A percentile compares a stretch with the other conserved stretches of the same genome.
These are phyloP conservation scores for Solanum hybrid DNA, from an alignment of 305 asterid species.

Conservation along the genomic window DNA sequence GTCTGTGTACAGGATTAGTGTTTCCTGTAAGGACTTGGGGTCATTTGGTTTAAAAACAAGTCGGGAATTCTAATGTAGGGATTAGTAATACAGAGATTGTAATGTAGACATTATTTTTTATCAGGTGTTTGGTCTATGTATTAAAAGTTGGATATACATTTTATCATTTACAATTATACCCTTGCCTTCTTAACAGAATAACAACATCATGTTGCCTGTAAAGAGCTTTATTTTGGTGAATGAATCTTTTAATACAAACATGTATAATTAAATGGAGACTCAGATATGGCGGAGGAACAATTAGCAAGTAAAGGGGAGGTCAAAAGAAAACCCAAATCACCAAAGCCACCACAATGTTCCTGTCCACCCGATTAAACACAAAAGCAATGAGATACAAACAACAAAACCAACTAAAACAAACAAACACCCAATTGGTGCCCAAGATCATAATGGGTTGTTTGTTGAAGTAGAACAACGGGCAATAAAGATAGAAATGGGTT, in stretches of 20 bases:
- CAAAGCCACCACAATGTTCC: not conserved
- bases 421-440: not conserved
- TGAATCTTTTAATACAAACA: not conserved
- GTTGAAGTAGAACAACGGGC: not conserved
- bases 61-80: not conserved
- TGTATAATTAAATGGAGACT: not conserved
- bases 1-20: not conserved
- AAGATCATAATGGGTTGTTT: not conserved
- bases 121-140: not conserved
- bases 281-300: not conserved
- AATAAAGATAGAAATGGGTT: not conserved
- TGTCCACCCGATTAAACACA: not conserved
- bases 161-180: not conserved
- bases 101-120: not conserved
- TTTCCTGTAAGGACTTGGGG: not conserved
- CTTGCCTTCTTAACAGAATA: not conserved
- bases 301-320: not conserved
- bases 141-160: not conserved
- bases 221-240: not conserved
- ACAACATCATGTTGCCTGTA: not conserved
- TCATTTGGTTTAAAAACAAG: not conserved
- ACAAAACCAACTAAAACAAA: not conserved
- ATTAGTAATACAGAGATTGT: not conserved
- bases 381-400: not conserved
- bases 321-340: not conserved